These are phyloP conservation scores for Syzygium aqueum DNA, from an alignment of 345 rosid species.

Conservation along the genomic window DNA sequence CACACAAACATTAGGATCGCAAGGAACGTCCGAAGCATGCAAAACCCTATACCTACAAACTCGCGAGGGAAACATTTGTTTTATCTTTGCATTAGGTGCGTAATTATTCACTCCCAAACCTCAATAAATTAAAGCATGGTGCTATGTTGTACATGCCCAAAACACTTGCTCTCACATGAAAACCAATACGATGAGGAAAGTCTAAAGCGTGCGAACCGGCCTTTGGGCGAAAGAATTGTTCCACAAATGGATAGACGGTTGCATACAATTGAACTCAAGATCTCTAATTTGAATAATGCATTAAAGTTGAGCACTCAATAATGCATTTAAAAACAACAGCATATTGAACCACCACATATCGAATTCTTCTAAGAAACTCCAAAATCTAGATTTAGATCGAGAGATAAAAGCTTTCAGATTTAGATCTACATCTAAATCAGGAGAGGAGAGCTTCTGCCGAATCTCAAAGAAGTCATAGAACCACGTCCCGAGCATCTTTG, in stretches of 20 bases:
- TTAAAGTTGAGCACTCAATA: neutral
- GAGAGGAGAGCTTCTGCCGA: no score
- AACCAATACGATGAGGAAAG: neutral
- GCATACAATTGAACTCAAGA: neutral
- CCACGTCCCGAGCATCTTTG: no score
- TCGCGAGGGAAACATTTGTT: neutral
- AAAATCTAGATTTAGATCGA: no score
- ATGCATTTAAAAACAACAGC: neutral
- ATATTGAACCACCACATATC: no score
- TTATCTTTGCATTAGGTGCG: neutral
- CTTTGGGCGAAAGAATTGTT: neutral
- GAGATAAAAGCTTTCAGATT: no score
- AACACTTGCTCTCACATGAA: neutral
- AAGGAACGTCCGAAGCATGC: neutral
- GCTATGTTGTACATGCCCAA: neutral
- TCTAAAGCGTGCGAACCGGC: neutral
- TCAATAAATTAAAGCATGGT: neutral
- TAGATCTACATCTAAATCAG: no score
- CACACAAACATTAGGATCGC: neutral
- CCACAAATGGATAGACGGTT: neutral
- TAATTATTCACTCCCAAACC: neutral
- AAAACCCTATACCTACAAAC: neutral
- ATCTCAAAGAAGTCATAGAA: no score
- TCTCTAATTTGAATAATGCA: neutral
- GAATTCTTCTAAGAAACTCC: no score